Base-by-base conservation (phyloP, 2,329 filamentous ascomycete genomes). In the Plectosphaerella cucumerina region DNA sequence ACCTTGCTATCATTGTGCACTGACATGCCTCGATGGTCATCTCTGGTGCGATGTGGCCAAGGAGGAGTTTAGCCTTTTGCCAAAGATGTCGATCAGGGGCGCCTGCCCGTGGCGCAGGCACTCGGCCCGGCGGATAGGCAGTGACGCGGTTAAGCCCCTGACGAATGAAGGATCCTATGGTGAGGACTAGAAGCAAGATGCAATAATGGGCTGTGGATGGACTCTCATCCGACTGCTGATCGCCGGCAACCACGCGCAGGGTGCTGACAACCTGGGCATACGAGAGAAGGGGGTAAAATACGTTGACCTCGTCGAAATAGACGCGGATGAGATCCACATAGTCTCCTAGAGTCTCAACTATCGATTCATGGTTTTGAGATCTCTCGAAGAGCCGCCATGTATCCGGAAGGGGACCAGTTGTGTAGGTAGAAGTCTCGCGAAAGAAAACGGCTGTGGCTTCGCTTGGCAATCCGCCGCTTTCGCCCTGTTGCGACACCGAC, bases 1-100 rank as follows among this genome's bases (percentile, higher is more conserved):
- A 63, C 62, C 62, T 62, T 18, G 61, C 59, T 8, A 64, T 50
- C 60, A 63, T 64, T 1, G 53, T 57, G 44, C 62, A 62, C 23
- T 65, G 62, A 0, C 60, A 56, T 17, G 62, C 50, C 12, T 54
- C 51, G 1, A 65, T 10, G 2, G 60, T 59, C 23, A 56, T 52
- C 2, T 62, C 55, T 0, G 57, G 52, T 0, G 58, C 55, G 1
- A 59, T 46, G 5, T 50, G 53, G 4, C 63, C 62, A 0, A 60
- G 47, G 1, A 64, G 48, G 0, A 65, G 49, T 12, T 54, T 53
- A 3, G 56, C 56, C 21, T 64, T 65, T 4, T 34, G n/a, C 63
- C 61, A 64, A 3, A 64, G 6, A 1, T 39, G 18, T 47, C 44
- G 15, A 48, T 43, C 6, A 52, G 22, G 20, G 42, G 12, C 6